Conservation (phyloP, 192 early-diverging fungal genomes). For the Chytriomyces confervae region DNA sequence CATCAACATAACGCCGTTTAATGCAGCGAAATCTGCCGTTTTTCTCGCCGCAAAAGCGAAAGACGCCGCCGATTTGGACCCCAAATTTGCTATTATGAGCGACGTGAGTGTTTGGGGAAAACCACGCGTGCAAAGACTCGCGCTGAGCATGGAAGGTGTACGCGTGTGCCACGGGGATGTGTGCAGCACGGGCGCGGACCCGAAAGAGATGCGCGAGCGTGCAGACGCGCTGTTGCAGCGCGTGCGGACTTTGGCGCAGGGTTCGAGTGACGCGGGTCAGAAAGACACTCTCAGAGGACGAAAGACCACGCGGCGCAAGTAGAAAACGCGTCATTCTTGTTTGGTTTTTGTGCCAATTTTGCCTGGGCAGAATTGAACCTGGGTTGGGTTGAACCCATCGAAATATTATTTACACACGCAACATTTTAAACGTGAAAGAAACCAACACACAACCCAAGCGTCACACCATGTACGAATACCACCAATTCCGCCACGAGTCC, state of each 20-base stretch:
- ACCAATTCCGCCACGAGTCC: constrained; percentile 17
- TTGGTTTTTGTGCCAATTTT: not conserved
- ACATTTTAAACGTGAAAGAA: not conserved
- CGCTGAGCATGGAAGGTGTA: not conserved
- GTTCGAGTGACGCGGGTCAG: not conserved
- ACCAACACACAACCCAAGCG: not conserved
- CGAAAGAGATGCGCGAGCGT: constrained; percentile 1
- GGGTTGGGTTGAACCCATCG: not conserved
- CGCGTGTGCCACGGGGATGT: constrained; percentile 1
- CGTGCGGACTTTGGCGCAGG: not conserved
- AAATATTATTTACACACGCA: not conserved
- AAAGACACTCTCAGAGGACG: not conserved
- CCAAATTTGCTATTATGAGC: constrained; percentile 34
- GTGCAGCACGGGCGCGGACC: not conserved
- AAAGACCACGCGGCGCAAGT: not conserved
- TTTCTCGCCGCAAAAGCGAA: constrained; percentile 34
- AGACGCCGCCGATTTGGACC: constrained; percentile 17
- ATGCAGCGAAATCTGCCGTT: constrained; percentile 47
- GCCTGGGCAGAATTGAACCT: not conserved
- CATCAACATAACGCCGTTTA: constrained; percentile 48
- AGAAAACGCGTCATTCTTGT: not conserved
- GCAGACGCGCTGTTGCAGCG: constrained; percentile 16
- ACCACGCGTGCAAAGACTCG: constrained; percentile 3
- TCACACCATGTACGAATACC: constrained; percentile 2
- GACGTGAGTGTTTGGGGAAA: constrained; percentile 29